phyloP scores from a whole-genome alignment of 176 grass and related monocot genomes.

The Aegilops speltoides region DNA sequence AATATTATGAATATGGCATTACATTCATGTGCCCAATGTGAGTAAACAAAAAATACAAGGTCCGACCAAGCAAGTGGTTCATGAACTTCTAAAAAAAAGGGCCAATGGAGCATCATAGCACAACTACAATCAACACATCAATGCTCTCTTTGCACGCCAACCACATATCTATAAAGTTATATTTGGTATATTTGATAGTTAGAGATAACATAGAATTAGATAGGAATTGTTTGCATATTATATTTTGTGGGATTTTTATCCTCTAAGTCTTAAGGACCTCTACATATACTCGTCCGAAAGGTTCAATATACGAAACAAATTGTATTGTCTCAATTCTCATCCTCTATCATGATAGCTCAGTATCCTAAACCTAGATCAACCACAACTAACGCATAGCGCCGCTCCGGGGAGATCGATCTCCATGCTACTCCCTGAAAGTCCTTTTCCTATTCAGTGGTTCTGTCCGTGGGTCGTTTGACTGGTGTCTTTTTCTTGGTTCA shows the following conservation, averaged over 20 bases:
- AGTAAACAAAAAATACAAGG: neutral
- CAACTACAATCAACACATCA: neutral
- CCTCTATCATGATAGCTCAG: neutral
- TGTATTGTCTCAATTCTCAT: neutral
- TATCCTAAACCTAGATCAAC: neutral
- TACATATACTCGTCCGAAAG: neutral
- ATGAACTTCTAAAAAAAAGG: neutral
- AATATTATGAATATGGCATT: neutral
- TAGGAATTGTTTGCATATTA: neutral
- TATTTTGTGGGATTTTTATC: neutral
- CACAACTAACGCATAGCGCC: neutral
- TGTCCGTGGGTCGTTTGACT: too few relatives aligned
- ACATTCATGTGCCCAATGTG: neutral
- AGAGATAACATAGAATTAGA: neutral
- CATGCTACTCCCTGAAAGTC: neutral
- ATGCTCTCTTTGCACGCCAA: neutral
- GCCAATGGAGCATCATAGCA: neutral
- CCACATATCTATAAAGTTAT: neutral
- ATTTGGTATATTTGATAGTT: neutral
- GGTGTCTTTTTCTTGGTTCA: too few relatives aligned
- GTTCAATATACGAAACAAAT: neutral
- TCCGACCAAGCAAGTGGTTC: neutral
- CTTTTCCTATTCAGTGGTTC: too few relatives aligned
- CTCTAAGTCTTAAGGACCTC: neutral
- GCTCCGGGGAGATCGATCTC: neutral